Conservation (phyloP, 148 eudicot species). For the Vaccinium vitisidaea region DNA sequence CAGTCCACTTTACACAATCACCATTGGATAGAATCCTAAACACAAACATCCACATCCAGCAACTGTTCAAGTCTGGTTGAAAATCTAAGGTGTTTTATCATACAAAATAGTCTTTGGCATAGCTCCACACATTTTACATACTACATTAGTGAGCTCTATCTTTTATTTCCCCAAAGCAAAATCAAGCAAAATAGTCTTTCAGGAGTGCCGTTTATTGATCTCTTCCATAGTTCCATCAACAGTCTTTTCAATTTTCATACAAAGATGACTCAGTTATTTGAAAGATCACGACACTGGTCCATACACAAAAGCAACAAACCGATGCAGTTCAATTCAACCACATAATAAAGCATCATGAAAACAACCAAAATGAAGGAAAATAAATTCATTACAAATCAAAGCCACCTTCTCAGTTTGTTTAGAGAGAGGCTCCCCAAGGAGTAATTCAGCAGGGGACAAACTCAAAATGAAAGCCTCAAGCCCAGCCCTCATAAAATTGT, state of each 20-base stretch:
- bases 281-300: not conserved
- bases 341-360: not conserved
- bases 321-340: not conserved
- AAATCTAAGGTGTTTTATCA: not conserved
- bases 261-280: not conserved
- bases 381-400: conserved; percentile 17
- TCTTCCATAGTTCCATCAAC: not conserved
- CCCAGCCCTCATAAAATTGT: conserved; percentile 70
- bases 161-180: not conserved
- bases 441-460: conserved; percentile 77
- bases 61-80: not conserved
- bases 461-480: conserved; percentile 78
- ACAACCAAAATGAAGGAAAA: not conserved
- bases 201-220: not conserved
- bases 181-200: no score
- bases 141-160: not conserved
- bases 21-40: not conserved
- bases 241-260: not conserved
- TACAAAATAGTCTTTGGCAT: not conserved
- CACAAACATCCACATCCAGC: not conserved
- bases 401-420: conserved; percentile 81
- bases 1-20: not conserved
- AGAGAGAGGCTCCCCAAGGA: conserved; percentile 74
- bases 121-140: not conserved
- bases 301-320: not conserved